Evolutionary conservation across 441 rosid genomes (phyloP), one percentile per base, ranked within the genome.

Genomic region (Omphalea diandra): DNA sequence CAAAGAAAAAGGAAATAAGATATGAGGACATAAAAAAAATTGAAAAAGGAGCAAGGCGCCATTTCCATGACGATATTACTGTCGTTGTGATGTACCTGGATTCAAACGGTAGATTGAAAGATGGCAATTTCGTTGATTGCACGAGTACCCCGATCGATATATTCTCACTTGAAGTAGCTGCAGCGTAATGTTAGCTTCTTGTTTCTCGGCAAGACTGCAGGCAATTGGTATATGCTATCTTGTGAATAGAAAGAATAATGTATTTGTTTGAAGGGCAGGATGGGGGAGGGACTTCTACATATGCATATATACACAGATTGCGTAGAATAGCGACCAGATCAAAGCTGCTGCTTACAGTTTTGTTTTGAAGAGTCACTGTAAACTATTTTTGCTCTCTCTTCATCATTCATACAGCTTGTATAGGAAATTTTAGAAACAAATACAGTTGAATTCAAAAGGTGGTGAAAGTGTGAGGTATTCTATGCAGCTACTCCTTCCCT

Each of bases 41-140:
- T 6, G 77, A 82, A 65, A 86, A 67, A 59, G 90, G 90, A 2
- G 65, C 69, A 0, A 77, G 93, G 58, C 88, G 93, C 18, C 68
- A 83, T 79, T 79, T 83, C 79, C 93, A 88, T 33, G 93, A 88
- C 14, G 93, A 88, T 53, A 88, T 86, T 31, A 83, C 89, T 0
- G 88, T 86, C 29, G 68, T 86, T 20, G 93, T 86, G 54, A 47
- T 88, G 38, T 88, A 77, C 72, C 72, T 88, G 15, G 88, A 83
- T n/a, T 61, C 79, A 11, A 72, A 62, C 27, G 68, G 77, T 29
- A 75, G 75, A 81, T 71, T 69, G 54, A 68, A 73, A 56, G 68
- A 43, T 29, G 47, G 36, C 4, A 58, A 27, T 63, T 41, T 47
- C 36, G 72, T 65, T 0, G 80, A 74, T n/a, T 76, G 77, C 80